Evolutionary conservation across 768 basidiomycete species (phyloP).

Genomic region (Russula foetens): DNA sequence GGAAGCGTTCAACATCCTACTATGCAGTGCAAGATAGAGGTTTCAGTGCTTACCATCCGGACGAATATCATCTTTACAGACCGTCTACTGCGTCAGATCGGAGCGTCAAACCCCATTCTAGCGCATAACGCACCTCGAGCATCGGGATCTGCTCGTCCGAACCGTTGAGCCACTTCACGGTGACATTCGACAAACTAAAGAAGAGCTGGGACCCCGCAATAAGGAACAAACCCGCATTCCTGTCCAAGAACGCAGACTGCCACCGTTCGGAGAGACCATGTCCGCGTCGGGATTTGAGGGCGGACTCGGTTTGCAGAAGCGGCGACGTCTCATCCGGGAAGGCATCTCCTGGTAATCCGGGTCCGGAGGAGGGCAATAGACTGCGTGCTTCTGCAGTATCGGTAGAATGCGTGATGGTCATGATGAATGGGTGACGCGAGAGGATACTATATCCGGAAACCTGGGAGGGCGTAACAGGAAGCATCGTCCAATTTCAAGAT

Average conservation of each 20-base stretch:
- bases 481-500: too few relatives aligned
- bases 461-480: too few relatives aligned
- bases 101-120: neutral
- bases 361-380: neutral
- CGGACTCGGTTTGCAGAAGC: neutral
- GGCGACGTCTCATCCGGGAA: neutral
- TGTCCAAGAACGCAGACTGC: neutral
- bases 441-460: too few relatives aligned
- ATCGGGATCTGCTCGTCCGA: conserved; percentile 45
- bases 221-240: conserved; percentile 53
- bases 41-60: conserved; percentile 41
- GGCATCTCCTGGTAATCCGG: too few relatives aligned
- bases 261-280: neutral
- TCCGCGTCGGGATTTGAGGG: neutral
- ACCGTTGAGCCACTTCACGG: conserved; percentile 53
- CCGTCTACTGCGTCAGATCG: neutral
- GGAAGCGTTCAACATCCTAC: neutral
- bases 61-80: conserved; percentile 40
- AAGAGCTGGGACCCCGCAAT: conserved; percentile 51
- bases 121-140: neutral
- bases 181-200: conserved; percentile 51
- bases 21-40: neutral
- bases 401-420: neutral
- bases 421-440: neutral
- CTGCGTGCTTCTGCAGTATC: neutral